Base-by-base conservation (phyloP, 768 basidiomycete genomes). In the Rhizopogon sp. region DNA sequence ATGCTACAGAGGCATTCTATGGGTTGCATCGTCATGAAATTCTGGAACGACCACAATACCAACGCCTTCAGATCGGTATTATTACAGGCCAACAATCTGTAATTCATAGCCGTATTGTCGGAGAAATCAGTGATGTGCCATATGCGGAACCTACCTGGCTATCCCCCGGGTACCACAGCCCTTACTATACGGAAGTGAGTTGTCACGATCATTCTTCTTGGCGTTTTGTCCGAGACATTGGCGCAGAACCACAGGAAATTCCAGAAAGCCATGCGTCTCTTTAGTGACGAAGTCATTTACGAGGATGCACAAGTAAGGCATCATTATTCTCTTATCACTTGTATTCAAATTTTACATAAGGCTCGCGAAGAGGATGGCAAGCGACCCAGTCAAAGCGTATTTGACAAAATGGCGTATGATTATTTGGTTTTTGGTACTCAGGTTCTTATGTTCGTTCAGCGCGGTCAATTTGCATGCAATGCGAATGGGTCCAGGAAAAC, bases 141-240 rank as follows among this genome's bases (percentile, higher is more conserved):
- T 96, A 94, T 68, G 91, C 84, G 0, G 94, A 97, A 66, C 89
- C 94, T 4, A 86, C 83, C 2, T 96, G 93, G 90, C 70, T 94
- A 51, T 73, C 78, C 0, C 65, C 75, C 3, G 88, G 85, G 16
- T 93, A 83, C 73, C 75, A 85, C 64, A 79, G 74, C 45, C 84
- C 85, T 1, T 88, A 88, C 72, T 97, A 75, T 72, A 83, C 76
- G 31, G 84, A 89, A 45, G 79, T 81, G 53, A 61, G 80, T 62
- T 17, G 4, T n/a, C 9, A 0, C 39, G 29, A 28, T 57, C 5
- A 4, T 10, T 7, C 25, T 45, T n/a, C 0, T 2, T 40, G 37
- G 50, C 10, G 14, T 3, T n/a, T 20, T n/a, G 2, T 9, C 28
- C 66, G 43, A 65, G 53, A 45, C 39, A 20, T n/a, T 44, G 25